A percentile compares a stretch with the other conserved stretches of the same genome.
These are phyloP conservation scores for Yamadazyma endophytica DNA, from an alignment of 805 yeast species.

Conservation along the genomic window DNA sequence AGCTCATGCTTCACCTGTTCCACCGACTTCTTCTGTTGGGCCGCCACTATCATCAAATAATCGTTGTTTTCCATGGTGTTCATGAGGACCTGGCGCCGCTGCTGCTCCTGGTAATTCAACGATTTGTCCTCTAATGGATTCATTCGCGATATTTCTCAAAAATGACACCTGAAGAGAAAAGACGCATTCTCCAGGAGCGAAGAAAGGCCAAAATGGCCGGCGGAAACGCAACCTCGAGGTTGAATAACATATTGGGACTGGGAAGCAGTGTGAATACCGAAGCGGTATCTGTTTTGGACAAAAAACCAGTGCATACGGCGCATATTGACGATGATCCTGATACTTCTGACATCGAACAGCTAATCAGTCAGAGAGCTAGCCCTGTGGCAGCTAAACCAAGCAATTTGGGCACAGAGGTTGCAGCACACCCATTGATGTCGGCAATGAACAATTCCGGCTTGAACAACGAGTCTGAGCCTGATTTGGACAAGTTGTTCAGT, in stretches of 20 bases:
- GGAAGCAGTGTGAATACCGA: slow-evolving; percentile 34
- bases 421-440: neutral
- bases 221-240: slow-evolving; percentile 51
- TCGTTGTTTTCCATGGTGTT: slow-evolving; percentile 35
- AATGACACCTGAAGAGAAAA: slow-evolving; percentile 47
- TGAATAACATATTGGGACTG: slow-evolving; percentile 40
- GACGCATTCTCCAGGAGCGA: slow-evolving; percentile 55
- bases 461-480: slow-evolving; percentile 10
- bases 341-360: slow-evolving; percentile 30
- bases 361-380: slow-evolving; percentile 10
- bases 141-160: neutral
- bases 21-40: slow-evolving; percentile 39
- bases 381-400: slow-evolving; percentile 7
- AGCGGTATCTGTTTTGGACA: slow-evolving; percentile 31
- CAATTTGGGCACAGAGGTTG: slow-evolving; percentile 2
- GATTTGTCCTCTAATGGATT: slow-evolving; percentile 8
- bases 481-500: slow-evolving; percentile 32
- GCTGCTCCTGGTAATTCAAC: slow-evolving; percentile 22
- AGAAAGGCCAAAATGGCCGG: slow-evolving; percentile 59
- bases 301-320: slow-evolving; percentile 3
- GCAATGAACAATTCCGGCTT: neutral
- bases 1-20: slow-evolving; percentile 40
- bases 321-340: slow-evolving; percentile 35
- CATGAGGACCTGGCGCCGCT: slow-evolving; percentile 29
- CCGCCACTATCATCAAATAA: slow-evolving; percentile 20